Conservation (phyloP, 139 green algal genomes). For the Tetradesmus lagerheimii region DNA sequence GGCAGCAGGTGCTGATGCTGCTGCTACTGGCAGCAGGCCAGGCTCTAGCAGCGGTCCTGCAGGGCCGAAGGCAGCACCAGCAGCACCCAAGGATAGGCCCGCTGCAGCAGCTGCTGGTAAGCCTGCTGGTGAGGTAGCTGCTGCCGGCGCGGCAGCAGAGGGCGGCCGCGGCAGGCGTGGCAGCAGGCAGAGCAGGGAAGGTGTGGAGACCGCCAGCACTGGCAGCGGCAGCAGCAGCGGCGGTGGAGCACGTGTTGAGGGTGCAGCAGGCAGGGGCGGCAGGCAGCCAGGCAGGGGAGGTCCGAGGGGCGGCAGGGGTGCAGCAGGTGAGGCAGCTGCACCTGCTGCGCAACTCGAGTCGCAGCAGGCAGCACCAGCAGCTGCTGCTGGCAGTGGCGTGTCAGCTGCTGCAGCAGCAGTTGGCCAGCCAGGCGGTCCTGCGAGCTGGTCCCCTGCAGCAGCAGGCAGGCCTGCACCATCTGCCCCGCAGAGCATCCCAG, state of each 20-base stretch:
- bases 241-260: neutral
- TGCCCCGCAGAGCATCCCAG: conserved; percentile 23
- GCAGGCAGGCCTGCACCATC: neutral
- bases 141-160: neutral
- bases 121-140: neutral
- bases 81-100: neutral
- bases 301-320: neutral
- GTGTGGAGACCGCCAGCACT: conserved; percentile 18
- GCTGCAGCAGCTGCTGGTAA: neutral
- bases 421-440: neutral
- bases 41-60: neutral
- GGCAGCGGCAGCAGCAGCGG: conserved; percentile 2
- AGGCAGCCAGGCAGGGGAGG: neutral
- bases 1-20: neutral
- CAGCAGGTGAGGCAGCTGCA: neutral
- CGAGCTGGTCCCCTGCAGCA: conserved; percentile 19
- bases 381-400: neutral
- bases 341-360: neutral
- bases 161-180: neutral
- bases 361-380: conserved; percentile 7
- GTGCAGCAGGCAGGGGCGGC: neutral
- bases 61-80: neutral
- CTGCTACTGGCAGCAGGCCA: neutral
- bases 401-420: neutral
- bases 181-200: conserved; percentile 8